Percentiles rank a stretch among this genome's conserved stretches.
phyloP scores from a whole-genome alignment of 352 stramenopile species.

The Blastocystis sp. region DNA sequence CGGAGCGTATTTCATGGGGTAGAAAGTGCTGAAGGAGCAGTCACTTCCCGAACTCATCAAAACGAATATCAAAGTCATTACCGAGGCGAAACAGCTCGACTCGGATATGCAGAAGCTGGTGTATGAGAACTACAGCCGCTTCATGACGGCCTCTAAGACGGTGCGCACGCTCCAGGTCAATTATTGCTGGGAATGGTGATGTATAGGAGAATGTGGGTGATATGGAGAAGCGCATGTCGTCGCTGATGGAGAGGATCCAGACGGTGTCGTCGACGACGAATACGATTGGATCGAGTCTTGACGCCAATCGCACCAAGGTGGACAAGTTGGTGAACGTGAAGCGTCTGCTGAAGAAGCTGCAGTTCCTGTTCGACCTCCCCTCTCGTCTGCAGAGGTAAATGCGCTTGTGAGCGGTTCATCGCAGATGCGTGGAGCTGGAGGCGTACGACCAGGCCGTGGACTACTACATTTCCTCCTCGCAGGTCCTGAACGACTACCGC shows the following conservation, averaged over 20 bases:
- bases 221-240: slow-evolving; percentile 72
- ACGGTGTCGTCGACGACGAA: slow-evolving; percentile 33
- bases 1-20: background rate
- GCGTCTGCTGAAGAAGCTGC: slow-evolving; percentile 88
- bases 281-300: slow-evolving; percentile 64
- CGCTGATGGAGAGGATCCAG: slow-evolving; percentile 69
- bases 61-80: slow-evolving; percentile 71
- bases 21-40: slow-evolving; percentile 62
- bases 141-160: slow-evolving; percentile 97
- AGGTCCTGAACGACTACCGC: slow-evolving; percentile 82
- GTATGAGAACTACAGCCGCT: slow-evolving; percentile 99
- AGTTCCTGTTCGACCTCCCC: slow-evolving; percentile 94
- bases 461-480: slow-evolving; percentile 81
- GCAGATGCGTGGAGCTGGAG: slow-evolving; percentile 78
- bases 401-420: background rate
- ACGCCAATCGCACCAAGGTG: slow-evolving; percentile 76
- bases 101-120: slow-evolving; percentile 99
- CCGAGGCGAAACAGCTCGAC: slow-evolving; percentile 89
- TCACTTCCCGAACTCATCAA: slow-evolving; percentile 52
- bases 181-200: slow-evolving; percentile 73
- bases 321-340: slow-evolving; percentile 93
- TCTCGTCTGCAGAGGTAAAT: slow-evolving; percentile 75
- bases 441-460: slow-evolving; percentile 82
- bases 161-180: slow-evolving; percentile 81
- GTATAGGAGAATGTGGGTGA: slow-evolving; percentile 72